A percentile compares a stretch with the other conserved stretches of the same genome.
Conservation (phyloP, 371 early-diverging fungal species). For the Circinella minor region DNA sequence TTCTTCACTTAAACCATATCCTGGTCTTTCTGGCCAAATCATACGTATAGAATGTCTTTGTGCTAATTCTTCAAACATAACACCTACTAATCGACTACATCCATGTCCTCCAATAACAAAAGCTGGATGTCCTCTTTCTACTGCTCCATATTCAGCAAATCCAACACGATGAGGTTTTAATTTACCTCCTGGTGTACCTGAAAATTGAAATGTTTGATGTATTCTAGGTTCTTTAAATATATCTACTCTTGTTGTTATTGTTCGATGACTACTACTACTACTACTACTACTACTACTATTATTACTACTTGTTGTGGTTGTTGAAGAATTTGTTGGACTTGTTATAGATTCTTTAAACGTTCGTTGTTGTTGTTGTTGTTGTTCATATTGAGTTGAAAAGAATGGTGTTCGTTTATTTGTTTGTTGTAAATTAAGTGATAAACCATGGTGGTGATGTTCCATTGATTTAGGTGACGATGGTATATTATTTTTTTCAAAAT, state of each 20-base stretch:
- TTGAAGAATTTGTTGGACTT: slow-evolving; percentile 9
- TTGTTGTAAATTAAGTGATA: slow-evolving; percentile 3
- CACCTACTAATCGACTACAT: slow-evolving; percentile 51
- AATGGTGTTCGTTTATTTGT: neutral
- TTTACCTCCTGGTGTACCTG: slow-evolving; percentile 18
- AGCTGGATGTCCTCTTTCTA: slow-evolving; percentile 37
- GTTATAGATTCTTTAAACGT: neutral
- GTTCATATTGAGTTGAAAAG: no score
- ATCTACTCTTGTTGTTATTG: slow-evolving; percentile 27
- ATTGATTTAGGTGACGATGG: neutral
- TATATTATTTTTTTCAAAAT: neutral
- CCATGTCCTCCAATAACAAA: slow-evolving; percentile 57
- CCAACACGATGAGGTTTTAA: slow-evolving; percentile 44
- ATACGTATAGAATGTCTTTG: slow-evolving; percentile 35
- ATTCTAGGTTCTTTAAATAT: slow-evolving; percentile 41
- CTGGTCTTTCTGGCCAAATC: slow-evolving; percentile 60
- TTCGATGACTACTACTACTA: neutral
- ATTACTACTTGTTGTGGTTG: neutral
- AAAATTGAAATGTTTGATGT: slow-evolving; percentile 48
- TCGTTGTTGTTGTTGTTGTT: neutral
- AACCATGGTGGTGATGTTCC: neutral
- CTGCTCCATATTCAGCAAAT: slow-evolving; percentile 51
- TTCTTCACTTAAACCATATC: slow-evolving; percentile 54
- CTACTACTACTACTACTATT: neutral
- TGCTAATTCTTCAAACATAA: slow-evolving; percentile 56